Evolutionary conservation across 2,329 filamentous ascomycete species (phyloP).

Genomic region (Fusarium sp.): DNA sequence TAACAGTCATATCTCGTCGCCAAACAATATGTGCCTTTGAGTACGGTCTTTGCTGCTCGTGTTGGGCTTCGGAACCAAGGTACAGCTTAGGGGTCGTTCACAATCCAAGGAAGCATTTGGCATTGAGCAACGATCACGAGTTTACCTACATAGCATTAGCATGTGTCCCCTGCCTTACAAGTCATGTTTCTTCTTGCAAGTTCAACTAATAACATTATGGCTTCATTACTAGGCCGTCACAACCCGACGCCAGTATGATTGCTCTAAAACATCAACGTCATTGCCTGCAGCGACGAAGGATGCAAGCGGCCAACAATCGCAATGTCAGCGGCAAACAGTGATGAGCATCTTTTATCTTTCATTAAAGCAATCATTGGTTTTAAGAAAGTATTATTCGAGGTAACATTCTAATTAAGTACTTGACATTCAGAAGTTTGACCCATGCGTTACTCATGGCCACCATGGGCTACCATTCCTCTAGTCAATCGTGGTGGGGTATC

Average conservation of each 20-base stretch:
- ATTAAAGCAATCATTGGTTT: background rate
- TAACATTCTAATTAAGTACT: background rate
- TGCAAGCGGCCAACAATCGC: too few relatives aligned
- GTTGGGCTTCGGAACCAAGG: background rate
- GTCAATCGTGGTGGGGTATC: constrained; percentile 32
- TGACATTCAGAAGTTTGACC: background rate
- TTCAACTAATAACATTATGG: background rate
- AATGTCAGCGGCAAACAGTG: too few relatives aligned
- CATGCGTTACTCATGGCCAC: background rate
- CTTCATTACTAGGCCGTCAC: background rate
- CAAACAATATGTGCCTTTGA: background rate
- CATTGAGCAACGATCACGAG: background rate
- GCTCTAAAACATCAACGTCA: background rate
- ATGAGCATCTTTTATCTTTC: background rate
- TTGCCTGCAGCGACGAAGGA: background rate
- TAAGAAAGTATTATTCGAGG: background rate
- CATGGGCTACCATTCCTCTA: background rate
- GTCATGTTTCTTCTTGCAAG: background rate
- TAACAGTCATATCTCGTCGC: background rate
- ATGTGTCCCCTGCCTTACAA: background rate
- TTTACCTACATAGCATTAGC: background rate
- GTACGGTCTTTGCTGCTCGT: background rate
- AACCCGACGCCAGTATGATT: background rate
- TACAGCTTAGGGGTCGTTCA: background rate
- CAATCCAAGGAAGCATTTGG: background rate